Conservation (phyloP, 2,329 filamentous ascomycete species). For the Beauveria sp. region DNA sequence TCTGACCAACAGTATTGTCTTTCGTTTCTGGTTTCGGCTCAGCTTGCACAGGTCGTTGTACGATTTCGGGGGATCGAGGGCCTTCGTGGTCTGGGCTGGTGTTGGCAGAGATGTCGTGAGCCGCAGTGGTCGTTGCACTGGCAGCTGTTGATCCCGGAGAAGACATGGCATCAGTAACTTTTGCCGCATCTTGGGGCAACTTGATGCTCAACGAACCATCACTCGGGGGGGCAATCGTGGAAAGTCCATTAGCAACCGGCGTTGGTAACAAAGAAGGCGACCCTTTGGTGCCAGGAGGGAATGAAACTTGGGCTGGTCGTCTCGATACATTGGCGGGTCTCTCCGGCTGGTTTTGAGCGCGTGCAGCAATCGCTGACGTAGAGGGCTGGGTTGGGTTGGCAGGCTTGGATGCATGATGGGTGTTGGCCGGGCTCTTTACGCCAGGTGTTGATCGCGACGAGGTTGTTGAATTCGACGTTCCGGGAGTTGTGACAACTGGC, state of each 20-base stretch:
- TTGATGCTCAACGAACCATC: conserved; percentile 23
- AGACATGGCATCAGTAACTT: conserved; percentile 38
- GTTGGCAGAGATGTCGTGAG: conserved; percentile 61
- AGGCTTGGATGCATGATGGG: background rate
- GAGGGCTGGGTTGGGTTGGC: background rate
- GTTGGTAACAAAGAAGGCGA: conserved; percentile 14
- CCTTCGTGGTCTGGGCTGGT: conserved; percentile 68
- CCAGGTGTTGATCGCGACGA: background rate
- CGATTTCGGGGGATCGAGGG: conserved; percentile 41
- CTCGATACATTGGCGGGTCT: background rate
- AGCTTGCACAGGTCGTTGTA: conserved; percentile 30
- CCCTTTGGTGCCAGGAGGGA: conserved; percentile 26
- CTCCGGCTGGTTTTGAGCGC: background rate
- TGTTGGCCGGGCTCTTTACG: conserved; percentile 3
- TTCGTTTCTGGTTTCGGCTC: conserved; percentile 25
- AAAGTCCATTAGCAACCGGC: background rate
- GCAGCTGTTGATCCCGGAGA: conserved; percentile 62
- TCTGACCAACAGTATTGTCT: conserved; percentile 26
- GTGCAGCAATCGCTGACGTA: background rate
- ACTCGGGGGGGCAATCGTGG: background rate
- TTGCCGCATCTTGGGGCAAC: conserved; percentile 27
- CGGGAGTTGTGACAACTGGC: background rate
- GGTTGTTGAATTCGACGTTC: background rate
- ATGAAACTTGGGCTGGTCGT: conserved; percentile 23
- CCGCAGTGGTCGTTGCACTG: conserved; percentile 64